A percentile compares a stretch with the other conserved stretches of the same genome.
Conservation (phyloP, 768 basidiomycete genomes). For the Termitomyces bulborhizus region DNA sequence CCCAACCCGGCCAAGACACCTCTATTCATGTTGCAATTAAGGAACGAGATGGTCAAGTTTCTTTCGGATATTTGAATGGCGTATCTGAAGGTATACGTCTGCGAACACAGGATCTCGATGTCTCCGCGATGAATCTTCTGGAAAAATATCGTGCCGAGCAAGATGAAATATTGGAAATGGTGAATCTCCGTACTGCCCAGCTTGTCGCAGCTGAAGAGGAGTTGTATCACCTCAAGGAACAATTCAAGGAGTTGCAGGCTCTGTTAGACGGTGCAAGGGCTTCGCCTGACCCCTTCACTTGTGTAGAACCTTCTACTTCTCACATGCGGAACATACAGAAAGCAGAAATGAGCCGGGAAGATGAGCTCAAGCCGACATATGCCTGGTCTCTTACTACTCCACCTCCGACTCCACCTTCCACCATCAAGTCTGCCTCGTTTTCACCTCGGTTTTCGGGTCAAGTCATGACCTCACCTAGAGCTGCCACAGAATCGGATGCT, state of each 20-base stretch:
- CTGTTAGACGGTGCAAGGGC: not conserved
- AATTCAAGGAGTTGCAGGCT: constrained; percentile 15
- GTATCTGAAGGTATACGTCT: constrained; percentile 12
- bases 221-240: constrained; percentile 15
- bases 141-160: constrained; percentile 15
- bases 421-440: not conserved
- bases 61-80: constrained; percentile 10
- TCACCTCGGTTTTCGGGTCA: not conserved
- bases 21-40: constrained; percentile 12
- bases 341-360: not conserved
- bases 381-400: not conserved
- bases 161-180: constrained; percentile 13
- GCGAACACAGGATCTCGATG: constrained; percentile 4
- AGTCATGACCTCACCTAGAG: not conserved
- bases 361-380: not conserved
- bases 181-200: constrained; percentile 7
- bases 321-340: not conserved
- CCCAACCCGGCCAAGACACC: constrained; percentile 1
- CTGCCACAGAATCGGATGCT: not conserved
- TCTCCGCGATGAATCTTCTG: constrained; percentile 6
- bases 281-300: not conserved
- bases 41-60: constrained; percentile 8
- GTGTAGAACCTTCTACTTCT: not conserved
- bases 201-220: constrained; percentile 14
- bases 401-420: not conserved